Evolutionary conservation across 1,139 yeast species (phyloP), one percentile per base, ranked within the genome.

Genomic region (Tardiomyces blankii): DNA sequence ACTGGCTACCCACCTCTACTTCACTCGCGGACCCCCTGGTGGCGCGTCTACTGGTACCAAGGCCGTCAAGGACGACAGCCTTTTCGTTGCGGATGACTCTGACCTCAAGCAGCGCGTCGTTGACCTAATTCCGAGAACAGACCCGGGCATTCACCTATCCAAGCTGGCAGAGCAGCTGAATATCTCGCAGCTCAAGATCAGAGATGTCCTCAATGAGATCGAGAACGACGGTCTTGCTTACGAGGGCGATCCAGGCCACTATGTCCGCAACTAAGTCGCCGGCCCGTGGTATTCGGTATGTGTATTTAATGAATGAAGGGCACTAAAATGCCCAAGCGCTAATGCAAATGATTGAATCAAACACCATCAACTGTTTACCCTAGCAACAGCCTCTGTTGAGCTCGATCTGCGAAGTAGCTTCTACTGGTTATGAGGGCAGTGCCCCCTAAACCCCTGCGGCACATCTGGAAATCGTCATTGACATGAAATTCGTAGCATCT

Each of bases 1-100:
- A 5, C 77, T 85, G 44, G 71, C 76, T 49, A 72, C 75, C 46
- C 89, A 82, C 57, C 52, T 65, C 33, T 49, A 50, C 38, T 51
- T 52, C 46, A 57, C 63, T n/a, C 58, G 55, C 18, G 47, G 35
- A 11, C n/a, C 44, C 18, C 48, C 49, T 9, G 25, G 19, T 12
- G 30, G 21, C 33, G 42, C 38, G 2, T 16, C 16, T 11, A 35
- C 19, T 19, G 41, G 32, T 13, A 30, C 40, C 21, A 33, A 19
- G 21, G 27, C 32, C 18, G 12, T 38, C 25, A 41, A 38, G 19
- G 43, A 45, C 13, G 16, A 21, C 21, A 39, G 41, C n/a, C 18
- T 39, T 1, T 39, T 39, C 18, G 41, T 25, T 18, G 42, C n/a
- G 6, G 42, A 40, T n/a, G 42, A n/a, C 16, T 25, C 33, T 9